Base-by-base conservation (phyloP, 441 rosid species). In the Mallotus japonicus region DNA sequence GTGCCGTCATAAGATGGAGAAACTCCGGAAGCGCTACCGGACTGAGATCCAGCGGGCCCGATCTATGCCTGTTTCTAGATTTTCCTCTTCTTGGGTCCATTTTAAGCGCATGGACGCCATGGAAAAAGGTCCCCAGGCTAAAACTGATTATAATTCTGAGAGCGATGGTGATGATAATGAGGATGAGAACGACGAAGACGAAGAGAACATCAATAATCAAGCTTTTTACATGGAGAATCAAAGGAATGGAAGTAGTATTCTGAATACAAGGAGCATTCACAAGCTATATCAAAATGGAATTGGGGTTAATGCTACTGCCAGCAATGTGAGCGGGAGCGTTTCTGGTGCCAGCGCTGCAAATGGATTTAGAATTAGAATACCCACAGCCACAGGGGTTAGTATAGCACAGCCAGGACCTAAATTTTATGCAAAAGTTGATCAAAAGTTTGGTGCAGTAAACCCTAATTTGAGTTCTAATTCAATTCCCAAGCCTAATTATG, bases 1-100 rank as follows among this genome's bases (percentile, higher is more conserved):
- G 88, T 95, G 99, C 76, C 90, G 99, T 3, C 99, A 95, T 80
- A 92, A 95, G 92, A 95, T 95, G 97, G 99, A 95, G 92, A 95
- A 92, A 83, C 92, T 95, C 3, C 86, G 99, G 37, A 90, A 95
- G 77, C 84, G 97, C 61, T 92, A 94, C 61, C 86, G 99, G 0
- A 84, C 95, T 3, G 99, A 95, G 93, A 89, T 90, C 78, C 99
- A 95, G 85, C 79, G 99, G 4, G 90, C 96, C 28, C 84, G 90
- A 78, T 92, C 97, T 24, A 84, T 95, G 78, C 99, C 99, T 0
- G 86, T 89, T 60, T 82, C 92, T 16, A 85, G 92, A 63, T 92
- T 92, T 70, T 70, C 85, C 8, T 95, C 98, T 6, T 92, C 97
- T 16, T 95, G 99, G 99, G 95, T 88, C 2, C 99, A 91, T 76